phyloP scores from a whole-genome alignment of 768 basidiomycete species.

The Podaxis carcinomalis region DNA sequence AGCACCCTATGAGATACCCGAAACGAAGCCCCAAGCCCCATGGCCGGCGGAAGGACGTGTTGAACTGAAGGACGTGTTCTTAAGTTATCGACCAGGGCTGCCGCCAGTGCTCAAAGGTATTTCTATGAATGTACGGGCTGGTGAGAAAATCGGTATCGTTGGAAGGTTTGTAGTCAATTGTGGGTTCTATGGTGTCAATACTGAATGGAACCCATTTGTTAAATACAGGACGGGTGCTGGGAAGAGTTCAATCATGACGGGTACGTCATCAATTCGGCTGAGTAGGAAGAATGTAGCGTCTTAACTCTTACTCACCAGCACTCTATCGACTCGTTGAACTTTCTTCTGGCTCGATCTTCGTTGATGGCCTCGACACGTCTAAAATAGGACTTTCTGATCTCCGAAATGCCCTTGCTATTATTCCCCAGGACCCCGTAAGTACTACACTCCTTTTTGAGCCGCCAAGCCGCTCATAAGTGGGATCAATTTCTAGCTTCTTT shows the following conservation, averaged over 20 bases:
- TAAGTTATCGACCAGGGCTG: conserved; percentile 86
- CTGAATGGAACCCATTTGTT: neutral
- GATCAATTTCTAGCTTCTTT: conserved; percentile 35
- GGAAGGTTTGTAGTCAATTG: conserved; percentile 37
- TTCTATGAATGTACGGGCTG: conserved; percentile 60
- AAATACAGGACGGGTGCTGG: conserved; percentile 71
- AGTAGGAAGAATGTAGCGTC: neutral
- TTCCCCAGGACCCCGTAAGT: conserved; percentile 79
- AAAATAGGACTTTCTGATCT: conserved; percentile 74
- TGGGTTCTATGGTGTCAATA: neutral
- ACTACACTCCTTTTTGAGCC: conserved; percentile 7
- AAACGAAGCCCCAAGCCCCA: conserved; percentile 47
- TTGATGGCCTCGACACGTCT: conserved; percentile 85
- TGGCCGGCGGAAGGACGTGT: conserved; percentile 80
- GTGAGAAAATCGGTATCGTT: conserved; percentile 92
- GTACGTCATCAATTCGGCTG: conserved; percentile 24
- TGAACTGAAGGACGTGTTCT: conserved; percentile 68
- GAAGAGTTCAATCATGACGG: conserved; percentile 85
- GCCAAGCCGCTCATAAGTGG: conserved; percentile 7
- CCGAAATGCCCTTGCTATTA: conserved; percentile 66
- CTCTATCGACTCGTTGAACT: conserved; percentile 85
- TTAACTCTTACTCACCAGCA: conserved; percentile 30
- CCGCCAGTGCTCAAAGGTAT: conserved; percentile 84
- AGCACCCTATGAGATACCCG: conserved; percentile 61
- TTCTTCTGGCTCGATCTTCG: conserved; percentile 63